These are phyloP conservation scores for Cardiospermum halicacabum DNA, from an alignment of 345 rosid species.

Conservation along the genomic window DNA sequence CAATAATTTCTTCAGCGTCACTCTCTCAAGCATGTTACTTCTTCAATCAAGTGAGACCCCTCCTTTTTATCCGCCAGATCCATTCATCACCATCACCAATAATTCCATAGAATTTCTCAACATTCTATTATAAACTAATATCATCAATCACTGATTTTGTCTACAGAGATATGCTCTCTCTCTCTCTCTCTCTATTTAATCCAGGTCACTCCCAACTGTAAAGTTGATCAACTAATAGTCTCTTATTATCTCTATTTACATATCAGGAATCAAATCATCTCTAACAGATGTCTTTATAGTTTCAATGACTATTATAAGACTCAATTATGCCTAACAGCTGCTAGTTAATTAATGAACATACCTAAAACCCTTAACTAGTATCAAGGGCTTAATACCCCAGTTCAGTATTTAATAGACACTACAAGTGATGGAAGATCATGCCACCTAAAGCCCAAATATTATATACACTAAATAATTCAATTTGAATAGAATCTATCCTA, in stretches of 20 bases:
- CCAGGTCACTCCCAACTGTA: conserved; percentile 13
- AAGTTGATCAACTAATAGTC: neutral
- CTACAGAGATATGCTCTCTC: too few species aligned
- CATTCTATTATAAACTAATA: neutral
- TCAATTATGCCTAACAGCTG: neutral
- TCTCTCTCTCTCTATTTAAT: too few species aligned
- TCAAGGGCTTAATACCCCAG: too few species aligned
- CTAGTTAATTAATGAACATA: neutral
- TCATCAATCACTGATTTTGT: conserved; percentile 10
- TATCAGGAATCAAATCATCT: neutral
- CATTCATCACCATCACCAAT: too few species aligned
- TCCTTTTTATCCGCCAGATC: neutral
- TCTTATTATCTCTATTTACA: neutral
- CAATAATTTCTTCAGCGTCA: neutral
- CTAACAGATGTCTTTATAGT: neutral
- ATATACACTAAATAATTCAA: too few species aligned
- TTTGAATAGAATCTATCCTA: too few species aligned
- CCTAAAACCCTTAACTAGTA: too few species aligned
- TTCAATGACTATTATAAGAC: neutral
- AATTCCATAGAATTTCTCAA: conserved; percentile 4
- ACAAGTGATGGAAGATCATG: too few species aligned
- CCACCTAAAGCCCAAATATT: too few species aligned
- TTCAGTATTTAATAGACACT: too few species aligned
- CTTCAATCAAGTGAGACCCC: neutral
- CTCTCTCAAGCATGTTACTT: neutral